Evolutionary conservation across 2,329 filamentous ascomycete species (phyloP).

Genomic region (Penicillium sp.): DNA sequence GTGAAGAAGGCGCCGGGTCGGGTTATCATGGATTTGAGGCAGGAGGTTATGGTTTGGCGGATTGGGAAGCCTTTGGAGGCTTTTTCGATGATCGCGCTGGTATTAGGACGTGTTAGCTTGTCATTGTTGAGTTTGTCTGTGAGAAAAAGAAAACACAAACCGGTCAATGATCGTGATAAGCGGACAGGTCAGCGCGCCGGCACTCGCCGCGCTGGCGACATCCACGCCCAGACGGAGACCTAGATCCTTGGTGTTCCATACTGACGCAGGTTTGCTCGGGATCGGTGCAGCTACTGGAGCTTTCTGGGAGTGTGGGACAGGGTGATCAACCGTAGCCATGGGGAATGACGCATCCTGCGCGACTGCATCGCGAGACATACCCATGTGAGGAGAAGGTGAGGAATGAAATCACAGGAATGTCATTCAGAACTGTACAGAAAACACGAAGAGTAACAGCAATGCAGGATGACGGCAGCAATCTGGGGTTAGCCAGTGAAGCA

Average conservation of each 20-base stretch:
- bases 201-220: slow-evolving; percentile 64
- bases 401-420: neutral
- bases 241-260: slow-evolving; percentile 76
- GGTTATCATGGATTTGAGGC: slow-evolving; percentile 40
- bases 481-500: slow-evolving; percentile 10
- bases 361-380: slow-evolving; percentile 33
- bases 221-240: slow-evolving; percentile 67
- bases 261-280: slow-evolving; percentile 4
- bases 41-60: slow-evolving; percentile 39
- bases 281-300: neutral
- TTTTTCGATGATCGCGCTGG: slow-evolving; percentile 51
- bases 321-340: slow-evolving; percentile 25
- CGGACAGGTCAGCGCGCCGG: slow-evolving; percentile 75
- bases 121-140: too few species aligned
- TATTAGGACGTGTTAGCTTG: neutral
- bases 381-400: slow-evolving; percentile 9
- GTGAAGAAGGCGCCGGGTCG: slow-evolving; percentile 45
- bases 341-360: slow-evolving; percentile 25
- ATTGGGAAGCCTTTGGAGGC: slow-evolving; percentile 47
- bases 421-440: neutral
- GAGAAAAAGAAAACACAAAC: slow-evolving; percentile 45
- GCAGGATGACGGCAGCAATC: neutral
- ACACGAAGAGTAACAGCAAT: neutral
- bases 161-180: slow-evolving; percentile 85
- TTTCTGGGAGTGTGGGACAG: slow-evolving; percentile 2